Base-by-base conservation (phyloP, 257 asterid genomes). In the Petrea volubilis region DNA sequence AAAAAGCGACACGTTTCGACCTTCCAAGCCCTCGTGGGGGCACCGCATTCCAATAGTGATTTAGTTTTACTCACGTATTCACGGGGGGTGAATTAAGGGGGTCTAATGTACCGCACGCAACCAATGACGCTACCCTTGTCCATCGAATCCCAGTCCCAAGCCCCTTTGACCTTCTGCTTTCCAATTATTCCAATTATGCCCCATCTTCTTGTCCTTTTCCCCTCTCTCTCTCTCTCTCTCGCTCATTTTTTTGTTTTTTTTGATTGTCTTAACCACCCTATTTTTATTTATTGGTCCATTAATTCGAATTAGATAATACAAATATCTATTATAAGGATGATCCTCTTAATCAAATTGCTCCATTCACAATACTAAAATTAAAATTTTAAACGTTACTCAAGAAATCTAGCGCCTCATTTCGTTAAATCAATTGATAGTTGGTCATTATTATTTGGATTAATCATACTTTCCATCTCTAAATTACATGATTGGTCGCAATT, bases 121-220 rank as follows among this genome's bases (percentile, higher is more conserved):
- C 74, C 69, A 52, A 24, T 69, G 74, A 68, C 56, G 21, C 36
- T 55, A 68, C 41, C 25, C 20, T 24, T 2, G 77, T 74, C 73
- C 73, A 69, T 56, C 64, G 74, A 77, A 81, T 81, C 81, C 66
- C 59, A 67, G 79, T 81, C 70, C n/a, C 12, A 24, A 60, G 34
- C 46, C 44, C 46, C 46, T 59, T 59, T 59, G 64, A 59, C 64
- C 41, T 36, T 61, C 1, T 61, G 5, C 15, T 25, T 41, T 5
- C 36, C 9, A 12, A 10, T 4, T 23, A 20, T 27, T 8, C 34
- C 33, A 2, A 0, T 55, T 34, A 11, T 27, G 4, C n/a, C 23
- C 11, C 24, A 7, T 21, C 2, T 20, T 33, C 36, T 61, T 51
- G 60, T 64, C 27, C 61, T 13, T 61, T 15, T 61, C 52, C 4